phyloP scores from a whole-genome alignment of 768 basidiomycete genomes.

The Tricholoma sp. region DNA sequence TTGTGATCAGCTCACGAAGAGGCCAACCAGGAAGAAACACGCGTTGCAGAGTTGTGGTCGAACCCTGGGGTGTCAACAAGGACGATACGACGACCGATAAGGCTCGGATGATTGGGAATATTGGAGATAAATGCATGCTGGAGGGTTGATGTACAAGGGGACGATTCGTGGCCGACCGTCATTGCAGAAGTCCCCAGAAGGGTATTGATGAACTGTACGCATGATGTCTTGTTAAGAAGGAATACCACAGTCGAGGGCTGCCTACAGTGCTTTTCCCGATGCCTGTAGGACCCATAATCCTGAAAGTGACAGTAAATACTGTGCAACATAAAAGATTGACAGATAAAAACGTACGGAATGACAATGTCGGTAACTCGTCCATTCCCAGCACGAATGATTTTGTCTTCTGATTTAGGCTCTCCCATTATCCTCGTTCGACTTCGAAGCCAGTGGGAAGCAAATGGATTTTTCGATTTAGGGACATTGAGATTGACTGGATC shows the following conservation, averaged over 20 bases:
- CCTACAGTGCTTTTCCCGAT: constrained; percentile 11
- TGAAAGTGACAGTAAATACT: neutral
- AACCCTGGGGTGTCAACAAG: constrained; percentile 15
- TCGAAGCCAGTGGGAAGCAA: no score
- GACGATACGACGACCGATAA: constrained; percentile 6
- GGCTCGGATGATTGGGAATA: neutral
- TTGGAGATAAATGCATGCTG: constrained; percentile 8
- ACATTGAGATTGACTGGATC: no score
- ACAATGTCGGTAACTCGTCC: neutral
- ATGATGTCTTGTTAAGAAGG: neutral
- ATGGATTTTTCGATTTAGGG: no score
- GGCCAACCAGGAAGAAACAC: constrained; percentile 7
- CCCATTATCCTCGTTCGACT: no score
- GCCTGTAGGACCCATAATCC: constrained; percentile 8
- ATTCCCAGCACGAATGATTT: no score
- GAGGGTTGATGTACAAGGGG: constrained; percentile 19
- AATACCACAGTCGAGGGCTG: neutral
- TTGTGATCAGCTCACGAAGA: constrained; percentile 6
- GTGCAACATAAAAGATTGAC: neutral
- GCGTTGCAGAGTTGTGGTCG: constrained; percentile 7
- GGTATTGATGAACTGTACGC: neutral
- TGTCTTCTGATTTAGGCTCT: no score
- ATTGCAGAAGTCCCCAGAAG: neutral
- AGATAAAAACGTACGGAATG: neutral
- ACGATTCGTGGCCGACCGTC: constrained; percentile 16